Evolutionary conservation across 371 early-diverging fungal genomes (phyloP).

Genomic region (Blakeslea trispora): DNA sequence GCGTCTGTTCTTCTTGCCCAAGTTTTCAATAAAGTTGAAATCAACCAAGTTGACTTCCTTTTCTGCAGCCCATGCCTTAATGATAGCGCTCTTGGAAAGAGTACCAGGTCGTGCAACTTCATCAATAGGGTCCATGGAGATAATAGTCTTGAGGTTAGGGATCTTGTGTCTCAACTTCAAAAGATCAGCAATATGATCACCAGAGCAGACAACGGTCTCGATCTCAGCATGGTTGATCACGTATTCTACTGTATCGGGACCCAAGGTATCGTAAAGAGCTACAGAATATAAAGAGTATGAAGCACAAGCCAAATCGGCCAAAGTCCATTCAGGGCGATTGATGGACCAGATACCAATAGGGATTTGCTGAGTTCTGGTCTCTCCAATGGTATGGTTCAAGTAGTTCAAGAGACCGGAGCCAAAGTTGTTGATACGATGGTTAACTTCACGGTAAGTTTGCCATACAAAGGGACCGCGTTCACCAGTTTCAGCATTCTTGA

Average conservation of each 20-base stretch:
- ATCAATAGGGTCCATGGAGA: constrained; percentile 74
- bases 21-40: constrained; percentile 67
- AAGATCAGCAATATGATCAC: constrained; percentile 64
- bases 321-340: constrained; percentile 94
- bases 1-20: constrained; percentile 45
- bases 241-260: constrained; percentile 73
- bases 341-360: constrained; percentile 72
- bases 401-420: constrained; percentile 63
- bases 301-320: constrained; percentile 70
- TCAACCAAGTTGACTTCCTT: constrained; percentile 55
- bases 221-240: constrained; percentile 75
- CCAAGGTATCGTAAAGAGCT: constrained; percentile 96
- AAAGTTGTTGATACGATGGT: constrained; percentile 68
- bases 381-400: constrained; percentile 41
- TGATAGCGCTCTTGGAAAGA: constrained; percentile 41
- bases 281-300: constrained; percentile 70
- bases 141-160: constrained; percentile 68
- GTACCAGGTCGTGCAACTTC: constrained; percentile 39
- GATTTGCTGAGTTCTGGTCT: constrained; percentile 32
- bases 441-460: constrained; percentile 75
- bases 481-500: constrained; percentile 51
- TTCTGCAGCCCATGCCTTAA: constrained; percentile 58
- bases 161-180: constrained; percentile 56
- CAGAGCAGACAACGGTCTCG: constrained; percentile 74
- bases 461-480: constrained; percentile 75